phyloP scores from a whole-genome alignment of 1,284 basidiomycete genomes.

The Ceratobasidium sp. region DNA sequence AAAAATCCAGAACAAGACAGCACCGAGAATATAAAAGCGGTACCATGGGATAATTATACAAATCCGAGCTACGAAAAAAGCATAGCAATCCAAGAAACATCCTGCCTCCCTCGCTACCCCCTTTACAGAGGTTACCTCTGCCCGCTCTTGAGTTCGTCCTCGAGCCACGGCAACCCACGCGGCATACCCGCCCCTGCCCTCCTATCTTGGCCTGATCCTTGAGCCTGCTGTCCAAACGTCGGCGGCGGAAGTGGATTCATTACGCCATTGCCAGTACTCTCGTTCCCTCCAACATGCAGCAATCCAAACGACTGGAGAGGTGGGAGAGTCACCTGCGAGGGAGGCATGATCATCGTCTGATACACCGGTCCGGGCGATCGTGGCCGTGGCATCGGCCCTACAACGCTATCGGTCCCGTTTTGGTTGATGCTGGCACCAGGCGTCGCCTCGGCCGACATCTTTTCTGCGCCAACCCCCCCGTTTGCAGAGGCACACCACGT shows the following conservation, averaged over 20 bases:
- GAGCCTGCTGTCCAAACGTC: neutral
- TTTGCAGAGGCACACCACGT: constrained; percentile 30
- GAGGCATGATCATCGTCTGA: constrained; percentile 10
- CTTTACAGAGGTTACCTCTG: neutral
- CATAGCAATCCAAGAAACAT: constrained; percentile 7
- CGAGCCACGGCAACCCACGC: constrained; percentile 26
- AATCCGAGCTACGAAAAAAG: neutral
- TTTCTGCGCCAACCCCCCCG: neutral
- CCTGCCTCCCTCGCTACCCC: neutral
- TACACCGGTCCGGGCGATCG: neutral
- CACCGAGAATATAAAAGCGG: neutral
- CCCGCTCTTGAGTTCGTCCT: constrained; percentile 17
- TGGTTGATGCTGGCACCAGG: neutral
- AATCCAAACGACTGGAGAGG: constrained; percentile 10
- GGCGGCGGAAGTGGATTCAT: neutral
- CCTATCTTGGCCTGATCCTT: neutral
- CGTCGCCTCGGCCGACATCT: neutral
- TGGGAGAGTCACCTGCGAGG: neutral
- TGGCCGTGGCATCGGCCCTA: neutral
- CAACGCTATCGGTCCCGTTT: neutral
- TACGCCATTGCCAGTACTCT: neutral
- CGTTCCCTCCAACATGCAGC: neutral
- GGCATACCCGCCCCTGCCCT: neutral
- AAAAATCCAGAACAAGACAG: neutral
- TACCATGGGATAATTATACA: constrained; percentile 4